Base-by-base conservation (phyloP, 805 yeast genomes). In the Wickerhamiella spandovensis region DNA sequence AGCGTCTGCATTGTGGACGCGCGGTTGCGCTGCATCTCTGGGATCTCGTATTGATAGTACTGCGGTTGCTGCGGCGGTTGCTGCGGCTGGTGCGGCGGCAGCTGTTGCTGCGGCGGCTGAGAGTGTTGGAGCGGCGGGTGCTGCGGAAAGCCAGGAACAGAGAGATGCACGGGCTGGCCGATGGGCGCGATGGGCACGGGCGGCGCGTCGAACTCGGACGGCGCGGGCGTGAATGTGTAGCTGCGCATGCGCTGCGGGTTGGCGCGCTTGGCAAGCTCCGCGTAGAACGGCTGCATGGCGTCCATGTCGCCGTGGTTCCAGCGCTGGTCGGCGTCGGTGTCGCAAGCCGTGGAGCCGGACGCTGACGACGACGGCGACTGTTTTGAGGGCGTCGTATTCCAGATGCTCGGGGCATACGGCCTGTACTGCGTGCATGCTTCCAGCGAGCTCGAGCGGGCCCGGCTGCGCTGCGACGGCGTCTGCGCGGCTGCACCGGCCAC, bases 261-360 rank as follows among this genome's bases (percentile, higher is more conserved):
- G 8, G 70, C 63, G 52, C 64, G 54, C 49, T 56, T 50, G 42
- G 64, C 61, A 48, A 58, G 55, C 48, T 63, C 66, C 48, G 51
- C 53, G 47, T 55, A 53, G 51, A 59, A 61, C 21, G 64, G 60
- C 48, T 56, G 56, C 61, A 60, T 56, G 32, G 64, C 63, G 50
- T 60, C 64, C n/a, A 35, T 28, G 21, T 45, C 42, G 24, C 41
- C 37, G 44, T 44, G 38, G 43, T 30, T 47, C 51, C 41, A 47
- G 47, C 22, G 37, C 41, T 49, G 35, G 48, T 42, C 39, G 46
- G 17, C 46, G 43, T 18, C 17, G 45, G 47, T 18, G 49, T 9
- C 25, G 10, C 51, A 44, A 45, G 41, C 22, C 25, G 38, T 17
- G 17, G 41, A 17, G 17, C 39, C 17, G 10, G 51, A 35, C 39